Evolutionary conservation across 768 basidiomycete species (phyloP).

Genomic region (Tubosaeta brunneosetosa): DNA sequence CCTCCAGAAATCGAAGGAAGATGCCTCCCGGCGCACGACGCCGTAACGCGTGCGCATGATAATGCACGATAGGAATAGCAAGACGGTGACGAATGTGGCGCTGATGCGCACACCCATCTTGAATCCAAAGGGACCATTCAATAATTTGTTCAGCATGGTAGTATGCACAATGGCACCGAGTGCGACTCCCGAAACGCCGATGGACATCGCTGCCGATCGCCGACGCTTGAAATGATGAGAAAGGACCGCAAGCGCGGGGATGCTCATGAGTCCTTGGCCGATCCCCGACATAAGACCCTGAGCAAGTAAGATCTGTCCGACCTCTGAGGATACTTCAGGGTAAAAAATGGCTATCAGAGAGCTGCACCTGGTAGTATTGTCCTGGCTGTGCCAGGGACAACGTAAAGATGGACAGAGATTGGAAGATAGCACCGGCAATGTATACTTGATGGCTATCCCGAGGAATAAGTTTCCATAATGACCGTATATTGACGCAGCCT

Average conservation of each 20-base stretch:
- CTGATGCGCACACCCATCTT: slow-evolving; percentile 35
- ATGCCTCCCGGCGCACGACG: background rate
- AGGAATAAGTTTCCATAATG: background rate
- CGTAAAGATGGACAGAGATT: slow-evolving; percentile 34
- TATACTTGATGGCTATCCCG: slow-evolving; percentile 12
- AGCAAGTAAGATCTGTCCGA: slow-evolving; percentile 35
- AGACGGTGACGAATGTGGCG: slow-evolving; percentile 35
- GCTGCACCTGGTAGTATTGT: slow-evolving; percentile 5
- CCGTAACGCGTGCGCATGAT: slow-evolving; percentile 34
- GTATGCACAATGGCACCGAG: slow-evolving; percentile 55
- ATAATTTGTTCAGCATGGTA: slow-evolving; percentile 49
- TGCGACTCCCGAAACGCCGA: slow-evolving; percentile 44
- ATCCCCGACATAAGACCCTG: slow-evolving; percentile 43
- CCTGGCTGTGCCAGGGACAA: slow-evolving; percentile 34
- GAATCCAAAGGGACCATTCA: slow-evolving; percentile 44
- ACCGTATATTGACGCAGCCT: background rate
- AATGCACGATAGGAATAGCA: slow-evolving; percentile 36
- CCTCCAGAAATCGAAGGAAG: slow-evolving; percentile 14
- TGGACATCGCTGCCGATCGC: slow-evolving; percentile 41
- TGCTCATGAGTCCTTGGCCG: slow-evolving; percentile 40
- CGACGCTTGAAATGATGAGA: slow-evolving; percentile 42
- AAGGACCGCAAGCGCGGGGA: slow-evolving; percentile 40
- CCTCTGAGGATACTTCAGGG: background rate
- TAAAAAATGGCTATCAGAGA: background rate
- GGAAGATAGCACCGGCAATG: slow-evolving; percentile 24